Percentiles rank a stretch among this genome's conserved stretches.
These are phyloP conservation scores for Lepidopterella palustris DNA, from an alignment of 495 filamentous ascomycete genomes.

Conservation along the genomic window DNA sequence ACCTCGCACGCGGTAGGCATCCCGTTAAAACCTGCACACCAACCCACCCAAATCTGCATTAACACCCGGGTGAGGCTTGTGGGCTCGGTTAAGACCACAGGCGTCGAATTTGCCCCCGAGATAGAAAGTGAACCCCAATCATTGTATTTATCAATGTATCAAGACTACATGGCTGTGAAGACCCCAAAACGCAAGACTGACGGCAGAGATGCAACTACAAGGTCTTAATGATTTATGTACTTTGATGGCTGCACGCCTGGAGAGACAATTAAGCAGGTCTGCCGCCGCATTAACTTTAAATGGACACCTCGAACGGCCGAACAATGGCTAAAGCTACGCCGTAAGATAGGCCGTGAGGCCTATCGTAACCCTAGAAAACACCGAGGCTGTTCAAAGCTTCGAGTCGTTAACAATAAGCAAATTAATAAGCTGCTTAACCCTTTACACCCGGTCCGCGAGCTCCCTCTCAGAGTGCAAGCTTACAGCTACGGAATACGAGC, in stretches of 20 bases:
- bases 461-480: not conserved
- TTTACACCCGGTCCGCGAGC: not conserved
- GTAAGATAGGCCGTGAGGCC: not conserved
- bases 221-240: not conserved
- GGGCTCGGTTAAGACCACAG: too few relatives aligned
- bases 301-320: not conserved
- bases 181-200: not conserved
- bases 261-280: not conserved
- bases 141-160: too few relatives aligned
- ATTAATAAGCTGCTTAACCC: not conserved
- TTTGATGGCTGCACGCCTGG: not conserved
- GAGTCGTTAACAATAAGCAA: not conserved
- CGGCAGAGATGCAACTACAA: not conserved
- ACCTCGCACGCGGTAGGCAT: too few relatives aligned
- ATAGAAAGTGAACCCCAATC: too few relatives aligned
- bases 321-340: not conserved
- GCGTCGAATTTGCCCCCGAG: too few relatives aligned
- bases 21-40: too few relatives aligned
- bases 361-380: not conserved
- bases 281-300: not conserved
- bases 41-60: too few relatives aligned
- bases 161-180: not conserved
- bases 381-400: not conserved
- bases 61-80: too few relatives aligned
- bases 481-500: not conserved